Evolutionary conservation across 2,329 filamentous ascomycete genomes (phyloP).

Genomic region (Colletotrichum karsti): DNA sequence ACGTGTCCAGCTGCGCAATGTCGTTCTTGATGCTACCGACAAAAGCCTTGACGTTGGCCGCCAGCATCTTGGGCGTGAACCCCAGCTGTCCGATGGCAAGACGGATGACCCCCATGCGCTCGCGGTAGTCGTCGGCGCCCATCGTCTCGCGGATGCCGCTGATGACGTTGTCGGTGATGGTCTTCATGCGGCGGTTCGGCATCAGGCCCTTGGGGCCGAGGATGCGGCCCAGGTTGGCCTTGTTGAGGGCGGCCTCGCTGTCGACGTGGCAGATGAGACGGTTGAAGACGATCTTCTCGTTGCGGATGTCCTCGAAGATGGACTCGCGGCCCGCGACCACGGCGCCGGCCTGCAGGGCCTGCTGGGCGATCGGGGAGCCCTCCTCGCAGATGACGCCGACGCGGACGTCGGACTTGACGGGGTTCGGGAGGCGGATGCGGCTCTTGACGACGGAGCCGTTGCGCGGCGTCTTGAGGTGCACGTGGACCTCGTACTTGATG

Average conservation of each 20-base stretch:
- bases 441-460: conserved; percentile 89
- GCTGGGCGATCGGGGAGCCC: conserved; percentile 75
- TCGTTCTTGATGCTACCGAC: conserved; percentile 78
- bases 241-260: conserved; percentile 80
- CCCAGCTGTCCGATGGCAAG: conserved; percentile 92
- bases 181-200: conserved; percentile 89
- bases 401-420: conserved; percentile 86
- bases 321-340: conserved; percentile 85
- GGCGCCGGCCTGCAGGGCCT: conserved; percentile 82
- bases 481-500: conserved; percentile 87
- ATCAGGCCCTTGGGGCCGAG: conserved; percentile 92
- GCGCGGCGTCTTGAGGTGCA: conserved; percentile 84
- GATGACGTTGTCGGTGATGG: conserved; percentile 83
- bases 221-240: conserved; percentile 81
- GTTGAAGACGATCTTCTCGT: conserved; percentile 86
- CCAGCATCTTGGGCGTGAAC: conserved; percentile 87
- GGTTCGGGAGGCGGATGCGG: conserved; percentile 86
- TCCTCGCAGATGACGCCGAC: conserved; percentile 94
- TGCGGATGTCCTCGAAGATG: conserved; percentile 79
- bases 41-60: conserved; percentile 83
- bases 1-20: conserved; percentile 61
- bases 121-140: conserved; percentile 86
- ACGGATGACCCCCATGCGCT: conserved; percentile 83
- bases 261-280: conserved; percentile 85
- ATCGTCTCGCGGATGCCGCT: conserved; percentile 82